Evolutionary conservation across 495 filamentous ascomycete species (phyloP).

Genomic region (Xylaria cubensis): DNA sequence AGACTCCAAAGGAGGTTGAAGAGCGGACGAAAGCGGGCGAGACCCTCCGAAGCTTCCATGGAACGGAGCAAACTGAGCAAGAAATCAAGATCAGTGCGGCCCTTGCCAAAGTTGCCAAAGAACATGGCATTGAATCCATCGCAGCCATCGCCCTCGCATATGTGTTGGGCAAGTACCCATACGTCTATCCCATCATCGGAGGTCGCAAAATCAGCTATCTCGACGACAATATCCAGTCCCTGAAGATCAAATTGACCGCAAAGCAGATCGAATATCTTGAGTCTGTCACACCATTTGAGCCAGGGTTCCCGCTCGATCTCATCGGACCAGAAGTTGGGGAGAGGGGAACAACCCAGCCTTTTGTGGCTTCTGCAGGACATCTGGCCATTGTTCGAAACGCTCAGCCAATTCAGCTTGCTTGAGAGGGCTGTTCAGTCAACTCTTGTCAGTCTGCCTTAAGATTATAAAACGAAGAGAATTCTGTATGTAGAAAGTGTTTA

Average conservation of each 20-base stretch:
- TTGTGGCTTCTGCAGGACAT: neutral
- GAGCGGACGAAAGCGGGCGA: conserved; percentile 48
- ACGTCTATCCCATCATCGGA: conserved; percentile 61
- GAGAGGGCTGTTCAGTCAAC: neutral
- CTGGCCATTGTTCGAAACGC: conserved; percentile 1
- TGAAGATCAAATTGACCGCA: conserved; percentile 59
- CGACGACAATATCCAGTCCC: conserved; percentile 66
- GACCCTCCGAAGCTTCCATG: conserved; percentile 39
- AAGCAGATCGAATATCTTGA: conserved; percentile 67
- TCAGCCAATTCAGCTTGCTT: neutral
- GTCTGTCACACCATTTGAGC: conserved; percentile 52
- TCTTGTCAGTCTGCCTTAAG: neutral
- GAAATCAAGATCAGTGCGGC: conserved; percentile 53
- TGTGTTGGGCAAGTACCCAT: conserved; percentile 57
- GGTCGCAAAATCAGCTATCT: conserved; percentile 69
- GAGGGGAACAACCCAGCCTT: neutral
- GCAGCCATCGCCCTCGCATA: conserved; percentile 63
- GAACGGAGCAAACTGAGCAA: conserved; percentile 45
- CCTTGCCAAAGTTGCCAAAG: conserved; percentile 58
- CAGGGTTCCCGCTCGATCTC: conserved; percentile 61
- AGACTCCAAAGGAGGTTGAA: conserved; percentile 49
- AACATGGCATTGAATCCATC: conserved; percentile 49
- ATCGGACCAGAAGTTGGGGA: conserved; percentile 36
- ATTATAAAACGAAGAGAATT: neutral
- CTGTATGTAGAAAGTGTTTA: neutral